Conservation (phyloP, 2,329 filamentous ascomycete species). For the Calonectria montana region DNA sequence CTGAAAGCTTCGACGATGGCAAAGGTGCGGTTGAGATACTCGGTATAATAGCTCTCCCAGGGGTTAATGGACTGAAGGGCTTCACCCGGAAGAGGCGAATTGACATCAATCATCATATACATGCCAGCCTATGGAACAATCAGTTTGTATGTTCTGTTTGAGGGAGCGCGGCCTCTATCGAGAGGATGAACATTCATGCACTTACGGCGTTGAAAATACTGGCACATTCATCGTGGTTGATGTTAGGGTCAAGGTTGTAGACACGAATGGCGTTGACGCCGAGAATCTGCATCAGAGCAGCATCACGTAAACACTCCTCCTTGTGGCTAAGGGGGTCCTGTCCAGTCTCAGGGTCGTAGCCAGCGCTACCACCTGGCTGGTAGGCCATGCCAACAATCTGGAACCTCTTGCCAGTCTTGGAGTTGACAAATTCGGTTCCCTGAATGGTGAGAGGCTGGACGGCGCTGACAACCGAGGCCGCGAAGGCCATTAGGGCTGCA, state of each 20-base stretch:
- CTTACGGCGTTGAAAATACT: constrained; percentile 73
- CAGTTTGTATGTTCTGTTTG: not conserved
- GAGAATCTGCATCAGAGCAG: constrained; percentile 72
- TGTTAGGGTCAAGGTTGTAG: constrained; percentile 74
- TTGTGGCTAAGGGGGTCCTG: constrained; percentile 71
- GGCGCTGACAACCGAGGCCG: constrained; percentile 65
- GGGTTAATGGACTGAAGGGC: constrained; percentile 66
- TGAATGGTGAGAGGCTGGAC: constrained; percentile 68
- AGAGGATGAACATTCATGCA: not conserved
- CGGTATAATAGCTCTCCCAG: constrained; percentile 68
- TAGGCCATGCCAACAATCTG: constrained; percentile 77
- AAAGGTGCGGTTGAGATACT: constrained; percentile 74
- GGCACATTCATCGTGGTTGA: constrained; percentile 75
- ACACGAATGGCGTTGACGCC: constrained; percentile 76
- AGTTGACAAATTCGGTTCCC: constrained; percentile 70
- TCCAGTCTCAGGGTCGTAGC: constrained; percentile 65
- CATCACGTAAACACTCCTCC: constrained; percentile 71
- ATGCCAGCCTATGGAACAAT: constrained; percentile 64
- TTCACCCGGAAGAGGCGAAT: constrained; percentile 71
- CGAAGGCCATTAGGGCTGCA: constrained; percentile 63
- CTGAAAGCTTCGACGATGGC: constrained; percentile 75
- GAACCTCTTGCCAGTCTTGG: constrained; percentile 68
- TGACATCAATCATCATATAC: constrained; percentile 77
- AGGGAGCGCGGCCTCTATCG: too few relatives aligned
- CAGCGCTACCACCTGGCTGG: constrained; percentile 74